These are phyloP conservation scores for Globisporangium emineosum DNA, from an alignment of 352 stramenopile genomes.

Conservation along the genomic window DNA sequence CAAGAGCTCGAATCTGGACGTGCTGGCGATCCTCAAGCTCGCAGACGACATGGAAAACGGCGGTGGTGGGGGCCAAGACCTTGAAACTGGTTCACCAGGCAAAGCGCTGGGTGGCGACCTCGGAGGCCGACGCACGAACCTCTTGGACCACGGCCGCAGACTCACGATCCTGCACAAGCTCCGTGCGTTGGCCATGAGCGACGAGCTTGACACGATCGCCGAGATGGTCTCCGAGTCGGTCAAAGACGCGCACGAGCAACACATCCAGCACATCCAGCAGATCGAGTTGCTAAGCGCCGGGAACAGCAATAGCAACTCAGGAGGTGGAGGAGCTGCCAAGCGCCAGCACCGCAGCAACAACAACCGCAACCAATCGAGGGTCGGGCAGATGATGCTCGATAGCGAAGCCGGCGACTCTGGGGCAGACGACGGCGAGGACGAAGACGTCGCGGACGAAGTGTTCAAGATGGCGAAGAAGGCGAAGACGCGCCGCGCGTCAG, in stretches of 20 bases:
- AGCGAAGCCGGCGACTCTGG: conserved; percentile 7
- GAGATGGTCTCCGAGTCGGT: conserved; percentile 24
- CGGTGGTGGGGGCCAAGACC: conserved; percentile 13
- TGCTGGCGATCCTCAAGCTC: conserved; percentile 48
- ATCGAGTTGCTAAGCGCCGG: conserved; percentile 11
- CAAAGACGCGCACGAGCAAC: conserved; percentile 25
- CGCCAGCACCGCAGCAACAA: not conserved
- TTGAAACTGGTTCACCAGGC: not conserved
- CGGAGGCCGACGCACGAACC: conserved; percentile 4
- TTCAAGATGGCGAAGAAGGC: conserved; percentile 40
- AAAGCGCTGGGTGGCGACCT: not conserved
- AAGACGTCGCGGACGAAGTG: conserved; percentile 24
- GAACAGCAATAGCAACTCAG: conserved; percentile 1
- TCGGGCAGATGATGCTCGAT: conserved; percentile 8
- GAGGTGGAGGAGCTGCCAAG: not conserved
- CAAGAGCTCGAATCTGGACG: conserved; percentile 28
- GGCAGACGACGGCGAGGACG: conserved; percentile 19
- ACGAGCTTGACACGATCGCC: conserved; percentile 19
- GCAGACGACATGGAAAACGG: conserved; percentile 47
- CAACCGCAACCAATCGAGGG: not conserved
- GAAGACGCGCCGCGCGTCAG: conserved; percentile 40
- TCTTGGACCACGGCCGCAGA: conserved; percentile 16
- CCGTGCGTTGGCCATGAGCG: conserved; percentile 15
- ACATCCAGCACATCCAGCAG: conserved; percentile 20
- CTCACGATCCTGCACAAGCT: conserved; percentile 22